Percentiles rank a stretch among this genome's conserved stretches.
These are phyloP conservation scores for Ogataea salicorniae DNA, from an alignment of 805 yeast genomes.

Conservation along the genomic window DNA sequence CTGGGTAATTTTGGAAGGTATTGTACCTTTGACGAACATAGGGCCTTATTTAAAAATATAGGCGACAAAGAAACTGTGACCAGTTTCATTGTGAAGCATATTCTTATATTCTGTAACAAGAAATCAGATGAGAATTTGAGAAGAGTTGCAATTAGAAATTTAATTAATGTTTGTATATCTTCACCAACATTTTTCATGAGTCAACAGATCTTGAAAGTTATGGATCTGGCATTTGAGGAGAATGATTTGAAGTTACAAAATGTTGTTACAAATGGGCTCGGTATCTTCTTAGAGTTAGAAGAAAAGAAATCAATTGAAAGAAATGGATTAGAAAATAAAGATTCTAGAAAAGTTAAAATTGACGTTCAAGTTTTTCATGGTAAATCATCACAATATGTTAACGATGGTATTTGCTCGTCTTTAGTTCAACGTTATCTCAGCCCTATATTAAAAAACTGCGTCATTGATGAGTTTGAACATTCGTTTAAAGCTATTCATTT, in stretches of 20 bases:
- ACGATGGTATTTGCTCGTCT: conserved; percentile 72
- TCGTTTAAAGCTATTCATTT: conserved; percentile 51
- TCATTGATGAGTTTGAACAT: conserved; percentile 36
- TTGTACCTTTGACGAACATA: conserved; percentile 52
- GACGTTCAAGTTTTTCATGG: conserved; percentile 56
- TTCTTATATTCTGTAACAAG: conserved; percentile 47
- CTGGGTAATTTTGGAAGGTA: conserved; percentile 68
- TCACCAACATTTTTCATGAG: conserved; percentile 65
- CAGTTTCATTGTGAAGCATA: conserved; percentile 52
- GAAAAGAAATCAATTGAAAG: conserved; percentile 41
- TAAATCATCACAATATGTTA: conserved; percentile 39
- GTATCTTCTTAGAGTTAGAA: conserved; percentile 53
- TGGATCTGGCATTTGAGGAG: conserved; percentile 45
- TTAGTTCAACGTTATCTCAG: conserved; percentile 59
- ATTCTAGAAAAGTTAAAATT: conserved; percentile 31
- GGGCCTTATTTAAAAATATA: conserved; percentile 38
- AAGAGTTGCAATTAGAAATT: conserved; percentile 49
- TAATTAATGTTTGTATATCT: conserved; percentile 53
- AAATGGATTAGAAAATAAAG: conserved; percentile 35
- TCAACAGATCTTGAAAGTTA: conserved; percentile 43
- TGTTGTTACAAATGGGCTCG: conserved; percentile 51
- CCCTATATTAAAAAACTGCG: conserved; percentile 43
- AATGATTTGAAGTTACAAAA: conserved; percentile 39
- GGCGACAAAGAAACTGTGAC: conserved; percentile 49
- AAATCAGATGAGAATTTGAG: conserved; percentile 31